Conservation (phyloP, 2,329 filamentous ascomycete genomes). For the Aspergillus novofumigatus region DNA sequence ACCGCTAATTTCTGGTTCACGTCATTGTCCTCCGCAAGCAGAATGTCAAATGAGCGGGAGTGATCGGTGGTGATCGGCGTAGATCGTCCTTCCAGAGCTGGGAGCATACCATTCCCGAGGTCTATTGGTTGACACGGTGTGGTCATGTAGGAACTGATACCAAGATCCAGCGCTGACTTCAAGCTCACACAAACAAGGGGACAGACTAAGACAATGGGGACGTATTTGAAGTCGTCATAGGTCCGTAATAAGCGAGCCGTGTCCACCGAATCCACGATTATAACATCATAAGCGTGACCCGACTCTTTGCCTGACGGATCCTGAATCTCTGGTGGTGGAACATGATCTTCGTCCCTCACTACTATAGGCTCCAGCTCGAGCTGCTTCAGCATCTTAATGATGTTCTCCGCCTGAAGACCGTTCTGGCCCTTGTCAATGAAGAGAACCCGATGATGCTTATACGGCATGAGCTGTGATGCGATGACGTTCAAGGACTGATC, state of each 20-base stretch:
- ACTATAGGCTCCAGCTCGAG: slow-evolving; percentile 79
- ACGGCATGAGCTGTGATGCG: slow-evolving; percentile 73
- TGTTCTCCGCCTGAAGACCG: slow-evolving; percentile 59
- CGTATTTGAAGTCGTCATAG: slow-evolving; percentile 95
- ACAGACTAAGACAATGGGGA: slow-evolving; percentile 88
- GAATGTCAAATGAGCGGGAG: slow-evolving; percentile 90
- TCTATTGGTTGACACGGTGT: slow-evolving; percentile 93
- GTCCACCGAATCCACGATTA: slow-evolving; percentile 90
- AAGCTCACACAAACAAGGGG: slow-evolving; percentile 86
- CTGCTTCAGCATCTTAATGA: slow-evolving; percentile 70
- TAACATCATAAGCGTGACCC: slow-evolving; percentile 77
- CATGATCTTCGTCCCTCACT: slow-evolving; percentile 69
- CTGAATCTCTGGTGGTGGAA: slow-evolving; percentile 54
- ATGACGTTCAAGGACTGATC: slow-evolving; percentile 74
- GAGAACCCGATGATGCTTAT: slow-evolving; percentile 84
- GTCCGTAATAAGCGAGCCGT: slow-evolving; percentile 81
- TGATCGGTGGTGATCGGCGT: slow-evolving; percentile 90
- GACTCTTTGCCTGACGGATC: slow-evolving; percentile 45
- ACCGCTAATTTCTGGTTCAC: slow-evolving; percentile 95
- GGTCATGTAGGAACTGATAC: slow-evolving; percentile 99
- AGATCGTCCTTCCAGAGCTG: slow-evolving; percentile 86
- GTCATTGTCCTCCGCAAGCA: slow-evolving; percentile 93
- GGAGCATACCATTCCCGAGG: slow-evolving; percentile 91
- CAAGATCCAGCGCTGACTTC: slow-evolving; percentile 88
- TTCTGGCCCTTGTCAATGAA: slow-evolving; percentile 92